Evolutionary conservation across 768 basidiomycete species (phyloP), one percentile per base, ranked within the genome.

Genomic region (Lentinula sp.): DNA sequence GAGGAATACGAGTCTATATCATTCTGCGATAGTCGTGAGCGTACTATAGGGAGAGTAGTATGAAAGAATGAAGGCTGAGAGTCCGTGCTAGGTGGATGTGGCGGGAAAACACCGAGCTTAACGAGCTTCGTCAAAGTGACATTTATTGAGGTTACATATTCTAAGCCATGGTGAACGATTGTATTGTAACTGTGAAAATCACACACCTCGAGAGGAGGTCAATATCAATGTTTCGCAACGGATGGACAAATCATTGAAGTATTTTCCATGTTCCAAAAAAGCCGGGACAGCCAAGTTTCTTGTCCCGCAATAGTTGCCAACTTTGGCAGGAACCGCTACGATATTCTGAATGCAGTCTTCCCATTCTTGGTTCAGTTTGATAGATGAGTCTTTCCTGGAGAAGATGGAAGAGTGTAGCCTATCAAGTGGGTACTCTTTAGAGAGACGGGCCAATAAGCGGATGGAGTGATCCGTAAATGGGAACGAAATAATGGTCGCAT

Each of bases 21-120:
- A 5, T 63, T 64, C 15, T 69, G 67, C 42, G 63, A 58, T 9
- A 84, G 65, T 23, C 76, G 75, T 21, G 60, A 48, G 32, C 80
- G 82, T 48, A 91, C 81, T 11, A 69, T 72, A 6, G 82, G 76
- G 35, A 87, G 70, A 3, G 74, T 76, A 2, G 77, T 69, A 31
- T 72, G 69, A 71, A 90, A 92, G 74, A 93, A 93, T 1, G 88
- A 91, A 5, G 86, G 78, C 60, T 88, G 88, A 0, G 84, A 84
- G n/a, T 78, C 80, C 2, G 81, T 71, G 5, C 71, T 70, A 6
- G 84, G 82, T 3, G 72, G 74, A 9, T 75, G 72, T 1, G 78
- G 63, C 13, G 88, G 87, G 65, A 91, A 89, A 16, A 85, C 70
- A 9, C 91, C 87, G 43, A 87, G 69, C 59, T 84, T 85, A 23